Base-by-base conservation (phyloP, 805 yeast genomes). In the Saccharomycopsis sp. region DNA sequence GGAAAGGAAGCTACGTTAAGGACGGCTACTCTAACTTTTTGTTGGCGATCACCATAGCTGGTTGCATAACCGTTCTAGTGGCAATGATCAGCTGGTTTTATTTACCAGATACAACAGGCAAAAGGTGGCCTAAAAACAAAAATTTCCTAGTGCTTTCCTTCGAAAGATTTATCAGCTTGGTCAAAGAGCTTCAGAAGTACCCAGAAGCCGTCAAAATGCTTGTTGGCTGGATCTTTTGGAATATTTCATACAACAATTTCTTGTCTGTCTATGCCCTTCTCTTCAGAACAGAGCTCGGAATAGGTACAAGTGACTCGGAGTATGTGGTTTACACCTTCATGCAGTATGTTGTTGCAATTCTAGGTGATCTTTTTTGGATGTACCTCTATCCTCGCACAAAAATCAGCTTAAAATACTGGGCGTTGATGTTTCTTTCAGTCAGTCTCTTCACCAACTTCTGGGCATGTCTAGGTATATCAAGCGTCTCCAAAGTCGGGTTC, bases 181-280 rank as follows among this genome's bases (percentile, higher is more conserved):
- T 69, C 14, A 64, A 61, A 40, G 58, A 67, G 24, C 70, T 74
- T 21, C 61, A 62, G 21, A 57, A 64, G 50, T 69, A 72, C 58
- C 72, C 71, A 2, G 60, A 73, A 54, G 78, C 76, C 0, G 71
- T 72, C 55, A 34, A 68, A 9, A 65, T 70, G 24, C 71, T 75
- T 64, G 46, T 73, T n/a, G 67, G 73, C 0, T 74, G 78, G 78
- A 76, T 74, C 1, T 65, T 74, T 24, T 74, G 78, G 78, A 73
- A 75, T 55, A 69, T 73, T 15, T 66, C 67, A 3, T 73, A 65
- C 52, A 60, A 70, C 9, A 73, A 73, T 53, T 75, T 72, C 58
- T 55, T 73, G 61, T 65, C 69, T 52, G 71, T 75, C 1, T 73
- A 70, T 56, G 68, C 70, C 1, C 64, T 74, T 5, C 57, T 75